Evolutionary conservation across 805 yeast genomes (phyloP).

Genomic region (Starmerella floricola): DNA sequence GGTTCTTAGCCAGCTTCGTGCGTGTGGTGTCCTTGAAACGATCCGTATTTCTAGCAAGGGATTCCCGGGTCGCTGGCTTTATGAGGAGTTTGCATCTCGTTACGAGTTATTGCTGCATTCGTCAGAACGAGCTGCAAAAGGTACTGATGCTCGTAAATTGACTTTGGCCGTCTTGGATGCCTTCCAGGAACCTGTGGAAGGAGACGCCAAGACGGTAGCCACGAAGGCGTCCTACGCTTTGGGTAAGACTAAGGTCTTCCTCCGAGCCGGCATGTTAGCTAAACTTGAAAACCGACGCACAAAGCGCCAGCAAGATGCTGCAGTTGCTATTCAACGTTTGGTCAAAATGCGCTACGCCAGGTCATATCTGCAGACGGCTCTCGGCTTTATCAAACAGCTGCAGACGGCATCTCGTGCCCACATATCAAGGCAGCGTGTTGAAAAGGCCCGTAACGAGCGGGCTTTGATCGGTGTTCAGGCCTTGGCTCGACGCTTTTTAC

Average conservation of each 20-base stretch:
- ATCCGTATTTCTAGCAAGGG: slow-evolving; percentile 96
- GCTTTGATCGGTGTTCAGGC: slow-evolving; percentile 69
- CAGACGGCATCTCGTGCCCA: slow-evolving; percentile 59
- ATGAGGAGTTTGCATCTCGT: slow-evolving; percentile 81
- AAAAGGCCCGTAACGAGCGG: slow-evolving; percentile 36
- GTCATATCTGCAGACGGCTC: slow-evolving; percentile 43
- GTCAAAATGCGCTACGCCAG: slow-evolving; percentile 56
- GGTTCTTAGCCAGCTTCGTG: slow-evolving; percentile 91
- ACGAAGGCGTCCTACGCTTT: slow-evolving; percentile 26
- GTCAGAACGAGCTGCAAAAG: slow-evolving; percentile 41
- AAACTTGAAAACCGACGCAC: slow-evolving; percentile 74
- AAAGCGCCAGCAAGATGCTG: slow-evolving; percentile 64
- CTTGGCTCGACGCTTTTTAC: slow-evolving; percentile 33
- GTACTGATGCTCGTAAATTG: slow-evolving; percentile 45
- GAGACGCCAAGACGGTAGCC: slow-evolving; percentile 1
- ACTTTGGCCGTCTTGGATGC: slow-evolving; percentile 59
- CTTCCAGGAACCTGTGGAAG: slow-evolving; percentile 38
- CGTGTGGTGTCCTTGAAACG: slow-evolving; percentile 97
- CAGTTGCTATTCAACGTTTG: slow-evolving; percentile 74
- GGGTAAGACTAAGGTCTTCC: slow-evolving; percentile 88
- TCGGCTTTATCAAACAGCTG: slow-evolving; percentile 40
- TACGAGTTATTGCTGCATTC: slow-evolving; percentile 76
- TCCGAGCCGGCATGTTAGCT: slow-evolving; percentile 94
- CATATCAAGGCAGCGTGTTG: slow-evolving; percentile 44
- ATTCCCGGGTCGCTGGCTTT: slow-evolving; percentile 92